Conservation (phyloP, 2,329 filamentous ascomycete genomes). For the Trichoderma sp. region DNA sequence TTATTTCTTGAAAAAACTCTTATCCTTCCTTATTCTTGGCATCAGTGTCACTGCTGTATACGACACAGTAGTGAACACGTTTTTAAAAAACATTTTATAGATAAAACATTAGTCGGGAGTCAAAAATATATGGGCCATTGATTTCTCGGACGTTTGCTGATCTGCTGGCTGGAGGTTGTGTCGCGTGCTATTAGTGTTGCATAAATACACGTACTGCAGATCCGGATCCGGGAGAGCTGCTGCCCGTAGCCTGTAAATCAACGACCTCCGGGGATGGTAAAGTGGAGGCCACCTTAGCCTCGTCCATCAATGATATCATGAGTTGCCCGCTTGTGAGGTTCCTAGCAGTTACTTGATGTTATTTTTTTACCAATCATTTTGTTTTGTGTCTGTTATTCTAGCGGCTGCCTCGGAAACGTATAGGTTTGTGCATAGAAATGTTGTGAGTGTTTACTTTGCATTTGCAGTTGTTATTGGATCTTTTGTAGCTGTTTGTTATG, state of each 20-base stretch:
- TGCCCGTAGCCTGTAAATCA: neutral
- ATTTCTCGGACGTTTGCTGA: neutral
- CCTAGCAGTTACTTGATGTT: neutral
- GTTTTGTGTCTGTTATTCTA: too few species aligned
- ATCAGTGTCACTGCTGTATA: neutral
- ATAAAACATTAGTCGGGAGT: neutral
- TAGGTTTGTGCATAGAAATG: neutral
- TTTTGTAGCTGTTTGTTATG: too few species aligned
- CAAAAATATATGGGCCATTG: conserved; percentile 6
- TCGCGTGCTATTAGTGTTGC: neutral
- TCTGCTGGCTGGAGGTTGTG: neutral
- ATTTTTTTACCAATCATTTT: neutral
- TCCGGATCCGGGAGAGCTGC: neutral
- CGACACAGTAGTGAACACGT: neutral
- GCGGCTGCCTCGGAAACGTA: neutral
- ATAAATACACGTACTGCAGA: neutral
- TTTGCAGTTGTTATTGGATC: too few species aligned
- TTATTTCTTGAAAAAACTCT: neutral
- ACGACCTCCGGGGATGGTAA: neutral
- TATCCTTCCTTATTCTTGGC: neutral
- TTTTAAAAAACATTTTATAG: neutral
- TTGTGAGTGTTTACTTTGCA: neutral
- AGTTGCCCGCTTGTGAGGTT: neutral
- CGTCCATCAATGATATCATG: neutral
- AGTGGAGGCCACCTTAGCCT: neutral